Percentiles rank a stretch among this genome's conserved stretches.
These are phyloP conservation scores for Geranium incanum DNA, from an alignment of 441 rosid species.

Conservation along the genomic window DNA sequence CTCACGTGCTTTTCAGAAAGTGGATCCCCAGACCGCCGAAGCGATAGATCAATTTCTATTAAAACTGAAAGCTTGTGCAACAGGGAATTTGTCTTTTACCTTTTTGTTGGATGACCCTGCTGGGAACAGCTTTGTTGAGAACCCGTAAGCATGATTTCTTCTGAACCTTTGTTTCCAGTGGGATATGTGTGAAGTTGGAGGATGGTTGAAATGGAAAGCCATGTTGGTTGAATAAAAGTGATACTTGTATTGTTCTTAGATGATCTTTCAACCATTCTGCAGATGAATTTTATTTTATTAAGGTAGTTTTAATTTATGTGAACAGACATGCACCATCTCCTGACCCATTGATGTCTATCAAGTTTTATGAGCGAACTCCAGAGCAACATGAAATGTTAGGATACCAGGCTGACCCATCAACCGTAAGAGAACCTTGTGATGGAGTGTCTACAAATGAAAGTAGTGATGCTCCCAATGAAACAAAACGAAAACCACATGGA, in stretches of 20 bases:
- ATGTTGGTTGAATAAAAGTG: slow-evolving; percentile 1
- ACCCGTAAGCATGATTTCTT: slow-evolving; percentile 53
- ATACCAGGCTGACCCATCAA: slow-evolving; percentile 53
- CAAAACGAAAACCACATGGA: slow-evolving; percentile 50
- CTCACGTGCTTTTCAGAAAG: slow-evolving; percentile 49
- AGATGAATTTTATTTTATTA: not conserved
- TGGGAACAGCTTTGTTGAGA: slow-evolving; percentile 95
- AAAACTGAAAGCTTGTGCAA: slow-evolving; percentile 73
- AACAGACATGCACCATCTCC: slow-evolving; percentile 77
- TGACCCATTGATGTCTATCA: slow-evolving; percentile 63
- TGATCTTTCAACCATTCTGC: not conserved
- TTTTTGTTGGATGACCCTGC: slow-evolving; percentile 86
- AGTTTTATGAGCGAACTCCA: slow-evolving; percentile 82
- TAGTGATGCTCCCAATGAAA: slow-evolving; percentile 30
- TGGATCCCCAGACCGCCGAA: slow-evolving; percentile 80
- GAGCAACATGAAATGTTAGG: slow-evolving; percentile 80
- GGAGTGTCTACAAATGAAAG: slow-evolving; percentile 30
- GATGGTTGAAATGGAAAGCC: slow-evolving; percentile 11
- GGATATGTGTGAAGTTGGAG: slow-evolving; percentile 5
- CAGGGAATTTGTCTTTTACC: slow-evolving; percentile 56
- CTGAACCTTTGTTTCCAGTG: not conserved
- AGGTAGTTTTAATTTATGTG: slow-evolving; percentile 20
- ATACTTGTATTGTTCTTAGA: not conserved
- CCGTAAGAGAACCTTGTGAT: slow-evolving; percentile 33
- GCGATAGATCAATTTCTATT: slow-evolving; percentile 72